phyloP scores from a whole-genome alignment of 1,284 basidiomycete species.

The Trichosporon asahii region DNA sequence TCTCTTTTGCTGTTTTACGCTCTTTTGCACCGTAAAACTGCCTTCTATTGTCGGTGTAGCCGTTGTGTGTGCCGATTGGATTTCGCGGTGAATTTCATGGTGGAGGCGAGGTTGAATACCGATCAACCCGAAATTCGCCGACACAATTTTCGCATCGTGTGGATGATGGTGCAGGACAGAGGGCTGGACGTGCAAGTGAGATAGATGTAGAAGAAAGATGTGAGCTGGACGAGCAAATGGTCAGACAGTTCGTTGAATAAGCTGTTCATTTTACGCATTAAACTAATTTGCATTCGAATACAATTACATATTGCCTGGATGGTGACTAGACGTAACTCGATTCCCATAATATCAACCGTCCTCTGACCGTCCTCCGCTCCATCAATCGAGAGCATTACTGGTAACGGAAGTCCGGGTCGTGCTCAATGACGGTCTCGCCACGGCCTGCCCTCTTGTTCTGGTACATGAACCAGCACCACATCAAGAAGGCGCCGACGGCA shows the following conservation, averaged over 20 bases:
- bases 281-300: neutral
- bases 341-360: neutral
- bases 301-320: neutral
- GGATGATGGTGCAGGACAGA: no score
- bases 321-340: neutral
- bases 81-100: neutral
- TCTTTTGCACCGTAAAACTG: no score
- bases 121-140: neutral
- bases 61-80: neutral
- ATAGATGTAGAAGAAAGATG: no score
- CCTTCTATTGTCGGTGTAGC: no score
- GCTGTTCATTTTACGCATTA: no score
- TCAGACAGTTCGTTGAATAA: no score
- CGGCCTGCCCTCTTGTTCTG: slow-evolving; percentile 21
- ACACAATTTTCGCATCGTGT: no score
- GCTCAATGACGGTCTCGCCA: slow-evolving; percentile 19
- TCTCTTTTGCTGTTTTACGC: no score
- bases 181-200: no score
- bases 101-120: neutral
- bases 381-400: neutral
- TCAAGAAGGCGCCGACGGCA: neutral
- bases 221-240: no score
- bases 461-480: slow-evolving; percentile 15
- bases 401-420: slow-evolving; percentile 16
- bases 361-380: no score